phyloP scores from a whole-genome alignment of 345 rosid genomes.

The Salix brachista region DNA sequence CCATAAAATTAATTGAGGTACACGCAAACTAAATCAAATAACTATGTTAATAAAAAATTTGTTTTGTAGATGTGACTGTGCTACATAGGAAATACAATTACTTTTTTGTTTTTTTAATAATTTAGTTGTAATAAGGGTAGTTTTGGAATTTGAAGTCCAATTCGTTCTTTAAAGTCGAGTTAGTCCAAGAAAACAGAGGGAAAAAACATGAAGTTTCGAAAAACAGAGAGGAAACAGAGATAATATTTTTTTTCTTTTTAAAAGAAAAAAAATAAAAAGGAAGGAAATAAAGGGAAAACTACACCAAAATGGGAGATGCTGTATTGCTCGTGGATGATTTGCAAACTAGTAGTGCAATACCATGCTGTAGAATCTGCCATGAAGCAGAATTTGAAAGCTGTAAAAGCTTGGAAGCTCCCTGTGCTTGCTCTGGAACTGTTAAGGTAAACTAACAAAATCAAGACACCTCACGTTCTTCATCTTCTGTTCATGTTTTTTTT shows the following conservation, averaged over 20 bases:
- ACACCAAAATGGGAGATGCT: constrained; percentile 49
- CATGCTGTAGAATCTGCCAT: constrained; percentile 82
- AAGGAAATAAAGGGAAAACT: neutral
- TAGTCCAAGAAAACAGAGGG: neutral
- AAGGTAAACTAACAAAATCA: constrained; percentile 40
- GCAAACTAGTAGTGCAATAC: constrained; percentile 24
- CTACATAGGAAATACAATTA: neutral
- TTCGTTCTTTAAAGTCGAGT: constrained; percentile 11
- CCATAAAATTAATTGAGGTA: no score
- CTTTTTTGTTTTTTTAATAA: neutral
- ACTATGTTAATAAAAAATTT: no score
- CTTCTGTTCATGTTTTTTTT: neutral
- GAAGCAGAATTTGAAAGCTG: constrained; percentile 70
- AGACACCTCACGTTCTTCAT: neutral
- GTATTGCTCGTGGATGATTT: constrained; percentile 48
- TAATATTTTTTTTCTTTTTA: no score
- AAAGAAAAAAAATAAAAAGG: neutral
- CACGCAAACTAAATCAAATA: no score
- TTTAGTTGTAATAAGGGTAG: constrained; percentile 17
- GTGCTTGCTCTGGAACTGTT: constrained; percentile 88
- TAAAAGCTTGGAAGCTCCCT: constrained; percentile 76
- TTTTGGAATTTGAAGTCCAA: constrained; percentile 17
- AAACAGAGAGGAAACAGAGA: constrained; percentile 6
- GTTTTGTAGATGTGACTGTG: no score
- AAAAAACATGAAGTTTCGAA: constrained; percentile 11